These are phyloP conservation scores for Camellia oleifera DNA, from an alignment of 179 eudicot genomes.

Conservation along the genomic window DNA sequence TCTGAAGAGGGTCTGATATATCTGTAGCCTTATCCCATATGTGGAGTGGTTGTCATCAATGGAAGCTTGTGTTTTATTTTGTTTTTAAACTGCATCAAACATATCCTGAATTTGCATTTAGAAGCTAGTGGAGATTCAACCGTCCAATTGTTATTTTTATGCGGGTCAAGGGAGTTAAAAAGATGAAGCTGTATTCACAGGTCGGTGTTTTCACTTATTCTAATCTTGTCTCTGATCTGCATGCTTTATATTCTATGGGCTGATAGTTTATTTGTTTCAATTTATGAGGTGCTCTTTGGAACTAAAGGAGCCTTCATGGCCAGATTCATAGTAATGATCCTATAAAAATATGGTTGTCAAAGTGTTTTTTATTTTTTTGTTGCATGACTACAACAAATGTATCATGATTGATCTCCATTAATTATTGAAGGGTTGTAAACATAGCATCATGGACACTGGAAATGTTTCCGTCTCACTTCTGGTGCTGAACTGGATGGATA, in stretches of 20 bases:
- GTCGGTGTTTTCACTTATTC: not conserved
- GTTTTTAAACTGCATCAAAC: not conserved
- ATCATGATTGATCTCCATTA: not conserved
- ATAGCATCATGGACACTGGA: not conserved
- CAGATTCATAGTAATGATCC: not conserved
- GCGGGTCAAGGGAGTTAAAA: not conserved
- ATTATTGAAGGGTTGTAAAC: not conserved
- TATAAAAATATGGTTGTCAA: not conserved
- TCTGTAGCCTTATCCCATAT: too few relatives aligned
- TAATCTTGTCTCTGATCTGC: not conserved
- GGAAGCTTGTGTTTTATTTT: too few relatives aligned
- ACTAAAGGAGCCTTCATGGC: not conserved
- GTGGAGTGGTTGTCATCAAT: too few relatives aligned
- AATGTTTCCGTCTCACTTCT: not conserved
- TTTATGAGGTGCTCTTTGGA: not conserved
- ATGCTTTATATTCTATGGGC: not conserved
- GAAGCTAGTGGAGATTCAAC: too few relatives aligned
- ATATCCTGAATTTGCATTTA: not conserved
- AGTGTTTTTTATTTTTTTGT: too few relatives aligned
- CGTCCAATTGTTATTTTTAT: too few relatives aligned
- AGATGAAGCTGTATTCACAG: not conserved
- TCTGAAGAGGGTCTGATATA: too few relatives aligned
- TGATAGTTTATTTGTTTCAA: not conserved
- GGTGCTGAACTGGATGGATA: not conserved
- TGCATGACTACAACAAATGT: not conserved